phyloP scores from a whole-genome alignment of 331 rosid genomes.

The Dryas integrifolia region DNA sequence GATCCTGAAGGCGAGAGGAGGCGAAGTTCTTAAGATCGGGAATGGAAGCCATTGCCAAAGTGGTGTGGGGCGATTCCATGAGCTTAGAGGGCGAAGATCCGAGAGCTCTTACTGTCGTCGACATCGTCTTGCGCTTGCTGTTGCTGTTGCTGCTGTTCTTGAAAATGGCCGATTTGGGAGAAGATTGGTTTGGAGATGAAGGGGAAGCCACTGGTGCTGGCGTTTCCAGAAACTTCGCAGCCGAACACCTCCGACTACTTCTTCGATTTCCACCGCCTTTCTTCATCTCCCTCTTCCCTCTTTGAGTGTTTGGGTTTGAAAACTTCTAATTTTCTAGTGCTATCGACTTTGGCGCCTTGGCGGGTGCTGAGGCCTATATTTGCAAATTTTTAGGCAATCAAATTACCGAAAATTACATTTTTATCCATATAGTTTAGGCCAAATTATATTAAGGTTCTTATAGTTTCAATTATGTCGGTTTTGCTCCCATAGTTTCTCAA shows the following conservation, averaged over 20 bases:
- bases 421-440: too few relatives aligned
- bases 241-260: slow-evolving; percentile 33
- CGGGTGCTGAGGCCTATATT: not conserved
- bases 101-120: slow-evolving; percentile 10
- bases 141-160: slow-evolving; percentile 20
- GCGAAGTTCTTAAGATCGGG: slow-evolving; percentile 69
- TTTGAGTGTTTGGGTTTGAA: not conserved
- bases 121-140: slow-evolving; percentile 21
- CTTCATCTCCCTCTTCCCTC: slow-evolving; percentile 38
- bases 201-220: slow-evolving; percentile 49
- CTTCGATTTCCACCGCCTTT: slow-evolving; percentile 31
- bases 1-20: slow-evolving; percentile 59
- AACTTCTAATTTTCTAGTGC: not conserved
- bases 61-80: slow-evolving; percentile 40
- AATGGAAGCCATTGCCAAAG: slow-evolving; percentile 37
- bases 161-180: slow-evolving; percentile 58
- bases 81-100: slow-evolving; percentile 24
- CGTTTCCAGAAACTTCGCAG: slow-evolving; percentile 58
- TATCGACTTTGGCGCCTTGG: not conserved
- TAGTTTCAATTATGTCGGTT: too few relatives aligned
- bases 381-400: not conserved
- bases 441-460: too few relatives aligned
- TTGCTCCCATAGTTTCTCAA: too few relatives aligned
- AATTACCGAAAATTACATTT: too few relatives aligned
- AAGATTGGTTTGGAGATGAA: slow-evolving; percentile 44